Evolutionary conservation across 495 filamentous ascomycete genomes (phyloP).

Genomic region (Polyplosphaeria fusca): DNA sequence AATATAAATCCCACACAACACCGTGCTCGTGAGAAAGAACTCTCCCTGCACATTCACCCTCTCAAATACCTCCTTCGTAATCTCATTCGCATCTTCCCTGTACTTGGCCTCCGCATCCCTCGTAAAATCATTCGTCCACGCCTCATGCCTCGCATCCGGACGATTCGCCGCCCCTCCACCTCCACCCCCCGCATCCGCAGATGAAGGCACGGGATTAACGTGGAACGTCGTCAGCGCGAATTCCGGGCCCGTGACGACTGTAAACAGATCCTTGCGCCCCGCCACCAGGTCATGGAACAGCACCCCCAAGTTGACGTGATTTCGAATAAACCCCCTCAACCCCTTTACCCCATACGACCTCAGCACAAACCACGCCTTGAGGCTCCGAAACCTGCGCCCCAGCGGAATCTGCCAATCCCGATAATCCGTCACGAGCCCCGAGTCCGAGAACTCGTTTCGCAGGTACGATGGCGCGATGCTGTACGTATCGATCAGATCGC

Average conservation of each 20-base stretch:
- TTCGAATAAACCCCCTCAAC: slow-evolving; percentile 68
- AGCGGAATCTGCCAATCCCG: slow-evolving; percentile 98
- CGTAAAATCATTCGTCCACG: slow-evolving; percentile 34
- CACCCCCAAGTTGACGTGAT: slow-evolving; percentile 64
- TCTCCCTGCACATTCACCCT: slow-evolving; percentile 68
- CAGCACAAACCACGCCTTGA: slow-evolving; percentile 98
- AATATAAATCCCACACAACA: slow-evolving; percentile 71
- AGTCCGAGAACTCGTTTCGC: slow-evolving; percentile 72
- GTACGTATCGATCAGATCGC: slow-evolving; percentile 72
- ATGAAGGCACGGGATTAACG: slow-evolving; percentile 40
- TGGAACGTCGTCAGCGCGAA: slow-evolving; percentile 82
- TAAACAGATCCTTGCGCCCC: slow-evolving; percentile 67
- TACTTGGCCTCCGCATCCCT: slow-evolving; percentile 40
- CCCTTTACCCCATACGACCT: slow-evolving; percentile 80
- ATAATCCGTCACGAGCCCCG: slow-evolving; percentile 90
- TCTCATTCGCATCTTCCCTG: slow-evolving; percentile 55
- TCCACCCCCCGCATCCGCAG: not conserved
- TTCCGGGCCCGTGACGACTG: slow-evolving; percentile 67
- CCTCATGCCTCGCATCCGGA: slow-evolving; percentile 35
- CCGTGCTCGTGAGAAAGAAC: slow-evolving; percentile 79
- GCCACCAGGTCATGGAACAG: slow-evolving; percentile 59
- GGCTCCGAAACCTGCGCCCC: slow-evolving; percentile 80
- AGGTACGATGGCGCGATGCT: slow-evolving; percentile 82
- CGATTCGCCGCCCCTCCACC: slow-evolving; percentile 8
- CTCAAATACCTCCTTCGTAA: slow-evolving; percentile 79